Evolutionary conservation across 108 stramenopile species (phyloP), one percentile per base, ranked within the genome.

Genomic region (Nannochloropsis salina): DNA sequence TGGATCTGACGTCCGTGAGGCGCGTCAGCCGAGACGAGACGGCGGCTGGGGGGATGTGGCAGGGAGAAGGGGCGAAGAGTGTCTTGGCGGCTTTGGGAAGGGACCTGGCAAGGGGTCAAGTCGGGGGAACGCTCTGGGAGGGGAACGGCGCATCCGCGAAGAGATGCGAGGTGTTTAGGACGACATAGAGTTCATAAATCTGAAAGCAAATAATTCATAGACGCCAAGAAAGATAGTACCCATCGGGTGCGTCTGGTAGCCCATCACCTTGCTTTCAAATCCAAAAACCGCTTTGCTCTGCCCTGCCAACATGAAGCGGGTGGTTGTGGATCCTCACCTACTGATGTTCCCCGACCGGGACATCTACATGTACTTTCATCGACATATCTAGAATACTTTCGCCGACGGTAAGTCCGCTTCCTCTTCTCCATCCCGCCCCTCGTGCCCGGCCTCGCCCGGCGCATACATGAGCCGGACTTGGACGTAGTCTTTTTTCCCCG

Each of bases 401-500:
- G 61, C 61, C 61, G 61, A n/a, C 61, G 61, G 61, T n/a, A n/a
- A 74, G 20, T 15, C 15, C 61, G 61, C 1, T n/a, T 15, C 61
- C 4, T 74, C 61, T n/a, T 74, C 61, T 74, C n/a, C 8, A 15
- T n/a, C 61, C 61, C 15, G 20, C n/a, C 61, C 61, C 6, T 74
- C 61, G 20, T n/a, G 20, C 61, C 61, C 61, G 15, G 15, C 61
- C 61, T 74, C 61, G 20, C 61, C 61, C n/a, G 61, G 61, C 61
- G 61, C 61, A 8, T 74, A 74, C 61, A 74, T 74, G 20, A 74
- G n/a, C 61, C 61, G 15, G 20, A 74, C 61, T 2, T 74, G 61
- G 20, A 74, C 61, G n/a, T 74, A 74, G 3, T 74, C 61, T n/a
- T 74, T 74, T n/a, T 74, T 86, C 86, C 10, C 9, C 45, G 11